Evolutionary conservation across 1,284 basidiomycete species (phyloP), one percentile per base, ranked within the genome.

Genomic region (Lignosus rhinocerotis): DNA sequence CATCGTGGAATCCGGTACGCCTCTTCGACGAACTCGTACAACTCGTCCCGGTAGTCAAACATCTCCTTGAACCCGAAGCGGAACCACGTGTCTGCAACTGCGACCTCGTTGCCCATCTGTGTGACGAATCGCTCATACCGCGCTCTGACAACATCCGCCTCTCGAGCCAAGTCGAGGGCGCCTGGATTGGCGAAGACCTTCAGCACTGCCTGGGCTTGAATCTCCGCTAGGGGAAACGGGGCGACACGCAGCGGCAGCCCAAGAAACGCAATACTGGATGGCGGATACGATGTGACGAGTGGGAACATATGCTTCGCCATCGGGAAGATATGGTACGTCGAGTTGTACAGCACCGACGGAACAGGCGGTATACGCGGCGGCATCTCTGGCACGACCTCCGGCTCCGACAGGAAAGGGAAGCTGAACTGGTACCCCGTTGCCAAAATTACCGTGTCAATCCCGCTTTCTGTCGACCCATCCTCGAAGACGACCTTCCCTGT

Each of bases 391-490:
- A 63, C 65, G 32, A 79, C 68, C 25, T 77, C 69, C 1, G 70
- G 64, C 8, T 75, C 64, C 3, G 75, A 63, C 49, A 92, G 75
- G 73, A 91, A 91, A 0, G 86, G 85, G 65, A 85, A 84, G 25
- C 79, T 73, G 58, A 82, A 75, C 54, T 87, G 73, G 68, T 88
- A 93, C 3, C 90, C 91, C 5, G 90, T 93, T 2, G 88, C 90
- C 6, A 92, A 73, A 47, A 92, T 82, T 64, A 84, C 85, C 55
- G 82, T 73, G 63, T 87, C 83, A 53, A 92, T 75, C 6, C 75
- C 77, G 36, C 70, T 67, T 68, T 89, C 86, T 6, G 70, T 65
- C 2, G 80, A 75, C 1, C 82, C 85, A 59, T 88, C 86, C 62
- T 80, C 81, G 66, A 90, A 90, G 38, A 78, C 67, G 8, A 88